A percentile compares a stretch with the other conserved stretches of the same genome.
phyloP scores from a whole-genome alignment of 163 green algal species.

The Scenedesmus sp. region DNA sequence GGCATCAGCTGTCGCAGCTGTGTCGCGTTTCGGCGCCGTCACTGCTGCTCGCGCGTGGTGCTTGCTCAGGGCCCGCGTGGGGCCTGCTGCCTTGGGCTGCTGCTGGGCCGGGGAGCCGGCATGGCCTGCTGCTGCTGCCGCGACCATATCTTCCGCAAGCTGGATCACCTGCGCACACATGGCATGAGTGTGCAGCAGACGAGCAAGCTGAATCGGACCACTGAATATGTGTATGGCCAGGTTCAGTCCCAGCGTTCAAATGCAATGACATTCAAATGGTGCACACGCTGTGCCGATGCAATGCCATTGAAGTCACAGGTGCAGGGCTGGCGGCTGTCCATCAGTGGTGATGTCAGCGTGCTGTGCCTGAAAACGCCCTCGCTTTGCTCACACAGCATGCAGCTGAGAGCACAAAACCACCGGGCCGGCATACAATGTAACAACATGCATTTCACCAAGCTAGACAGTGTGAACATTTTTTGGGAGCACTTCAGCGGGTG shows the following conservation, averaged over 20 bases:
- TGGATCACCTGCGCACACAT: constrained; percentile 37
- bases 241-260: too few relatives aligned
- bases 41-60: constrained; percentile 17
- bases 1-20: background rate
- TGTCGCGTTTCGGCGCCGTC: background rate
- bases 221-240: too few relatives aligned
- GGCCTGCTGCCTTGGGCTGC: constrained; percentile 1
- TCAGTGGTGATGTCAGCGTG: background rate
- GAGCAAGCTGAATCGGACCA: too few relatives aligned
- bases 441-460: background rate
- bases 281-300: background rate
- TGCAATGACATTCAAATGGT: too few relatives aligned
- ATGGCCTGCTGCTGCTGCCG: constrained; percentile 17
- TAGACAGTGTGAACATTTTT: background rate
- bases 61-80: constrained; percentile 2
- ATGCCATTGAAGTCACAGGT: background rate
- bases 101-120: background rate
- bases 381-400: too few relatives aligned
- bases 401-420: too few relatives aligned
- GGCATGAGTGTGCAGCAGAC: background rate
- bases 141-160: constrained; percentile 41
- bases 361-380: background rate
- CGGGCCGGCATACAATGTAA: background rate
- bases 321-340: background rate
- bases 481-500: too few relatives aligned